These are phyloP conservation scores for Aspergillus heteromorphus DNA, from an alignment of 495 filamentous ascomycete genomes.

Conservation along the genomic window DNA sequence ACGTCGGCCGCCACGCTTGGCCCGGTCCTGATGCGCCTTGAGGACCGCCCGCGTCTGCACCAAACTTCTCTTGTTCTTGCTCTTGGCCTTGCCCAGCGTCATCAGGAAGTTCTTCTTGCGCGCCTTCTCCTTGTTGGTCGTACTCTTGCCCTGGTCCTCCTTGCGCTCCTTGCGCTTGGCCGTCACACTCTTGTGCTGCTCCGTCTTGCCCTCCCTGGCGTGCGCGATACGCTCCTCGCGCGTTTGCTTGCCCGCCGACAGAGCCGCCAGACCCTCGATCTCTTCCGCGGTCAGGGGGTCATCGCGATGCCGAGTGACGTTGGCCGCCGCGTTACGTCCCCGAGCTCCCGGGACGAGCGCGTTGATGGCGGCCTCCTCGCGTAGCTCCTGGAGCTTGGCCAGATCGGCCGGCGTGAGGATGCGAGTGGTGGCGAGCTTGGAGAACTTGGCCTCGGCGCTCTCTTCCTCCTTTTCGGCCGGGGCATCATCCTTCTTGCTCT, in stretches of 20 bases:
- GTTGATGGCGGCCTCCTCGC: conserved; percentile 62
- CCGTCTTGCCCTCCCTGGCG: conserved; percentile 68
- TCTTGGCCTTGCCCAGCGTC: conserved; percentile 90
- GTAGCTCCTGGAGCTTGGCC: conserved; percentile 85
- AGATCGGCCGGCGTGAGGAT: conserved; percentile 91
- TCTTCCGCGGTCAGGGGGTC: conserved; percentile 80
- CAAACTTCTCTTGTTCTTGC: conserved; percentile 88
- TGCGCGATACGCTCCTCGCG: conserved; percentile 77
- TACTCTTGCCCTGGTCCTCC: conserved; percentile 81
- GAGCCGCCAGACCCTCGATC: conserved; percentile 66
- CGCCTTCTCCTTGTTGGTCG: conserved; percentile 96
- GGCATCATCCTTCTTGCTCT: conserved; percentile 15
- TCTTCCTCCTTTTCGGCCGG: conserved; percentile 8
- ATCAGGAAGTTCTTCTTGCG: conserved; percentile 97
- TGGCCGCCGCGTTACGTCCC: conserved; percentile 32
- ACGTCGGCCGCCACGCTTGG: conserved; percentile 78
- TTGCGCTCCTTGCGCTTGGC: conserved; percentile 80
- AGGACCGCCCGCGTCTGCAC: conserved; percentile 72
- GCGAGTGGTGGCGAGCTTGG: conserved; percentile 65
- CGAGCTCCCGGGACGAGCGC: conserved; percentile 48
- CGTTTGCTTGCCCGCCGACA: conserved; percentile 66
- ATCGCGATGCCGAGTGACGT: conserved; percentile 61
- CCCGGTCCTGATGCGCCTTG: conserved; percentile 74
- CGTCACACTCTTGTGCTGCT: conserved; percentile 74
- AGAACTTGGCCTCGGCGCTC: conserved; percentile 15